Evolutionary conservation across 129 eudicot species (phyloP), one percentile per base, ranked within the genome.

Genomic region (Lactuca saligna): DNA sequence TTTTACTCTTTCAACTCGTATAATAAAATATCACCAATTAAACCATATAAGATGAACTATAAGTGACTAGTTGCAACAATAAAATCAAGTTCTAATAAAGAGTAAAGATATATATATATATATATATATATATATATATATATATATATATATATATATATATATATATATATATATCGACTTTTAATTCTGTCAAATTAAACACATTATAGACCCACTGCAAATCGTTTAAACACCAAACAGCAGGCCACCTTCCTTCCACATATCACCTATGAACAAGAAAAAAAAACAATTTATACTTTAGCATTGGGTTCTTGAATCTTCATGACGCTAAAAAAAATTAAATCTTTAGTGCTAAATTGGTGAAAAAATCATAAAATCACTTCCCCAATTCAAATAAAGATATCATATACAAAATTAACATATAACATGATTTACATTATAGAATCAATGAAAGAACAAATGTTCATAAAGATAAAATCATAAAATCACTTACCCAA

Each of bases 21-120:
- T 9, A 53, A 64, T 39, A 55, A 73, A 10, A 54, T 25, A 61
- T 63, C 42, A 73, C 65, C 72, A 39, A 63, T 44, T 38, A 54
- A 41, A 5, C 65, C 78, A 39, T 55, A 39, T 55, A 56, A 44
- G 32, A 54, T 54, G 63, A 63, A 31, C 56, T 46, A 46, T 10
- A 33, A 9, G 54, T 51, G 29, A 25, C 29, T 62, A 63, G 16
- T 62, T 53, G 17, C 70, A 57, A 50, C 54, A 51, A 61, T 15
- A 17, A 34, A 54, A 12, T 53, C 12, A 73, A 41, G 71, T 64
- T 74, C 37, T 6, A 42, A 64, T 63, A 32, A 63, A 38, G 4
- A 35, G 55, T 54, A 65, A 54, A 6, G 49, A 73, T 37, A 63
- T 54, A 20, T 20, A 20, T 20, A 20, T 20, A 20, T 20, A 20